Evolutionary conservation across 768 basidiomycete genomes (phyloP), one percentile per base, ranked within the genome.

Genomic region (Tricholoma terreum): DNA sequence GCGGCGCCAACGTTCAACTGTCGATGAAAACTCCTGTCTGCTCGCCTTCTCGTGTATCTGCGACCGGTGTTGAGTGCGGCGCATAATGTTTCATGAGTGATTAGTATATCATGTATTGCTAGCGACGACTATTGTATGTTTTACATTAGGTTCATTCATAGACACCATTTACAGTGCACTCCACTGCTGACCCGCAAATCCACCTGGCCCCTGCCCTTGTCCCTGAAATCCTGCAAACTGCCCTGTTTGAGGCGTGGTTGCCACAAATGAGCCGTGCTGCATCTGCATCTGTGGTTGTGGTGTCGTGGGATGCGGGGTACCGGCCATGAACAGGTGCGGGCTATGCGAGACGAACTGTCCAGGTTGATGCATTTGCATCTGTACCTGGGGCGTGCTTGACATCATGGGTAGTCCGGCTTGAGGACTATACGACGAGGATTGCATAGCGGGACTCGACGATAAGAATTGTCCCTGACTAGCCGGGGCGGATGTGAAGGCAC

Each of bases 401-500:
- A 61, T 63, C 52, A 52, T 40, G 42, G 56, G 52, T n/a, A 60
- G 59, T 31, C 69, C 70, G 5, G 64, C 63, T 58, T 76, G 74
- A 9, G 75, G 74, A 56, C 71, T 77, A 48, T 72, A 72, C 9
- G 73, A 71, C 9, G 63, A 64, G 48, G 72, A 69, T 34, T 73
- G 72, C 27, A 73, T 71, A 8, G 59, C 63, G 3, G 76, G 74
- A 52, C 74, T 74, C 1, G 73, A 65, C 4, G 72, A 67, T 11
- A 70, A 38, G 59, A 72, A 77, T 19, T 71, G 68, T 6, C 62
- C 56, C 50, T 72, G 73, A 1, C 57, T 40, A 3, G 64, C 31
- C 14, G 73, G 65, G 4, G 67, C 67, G 14, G 72, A 67, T 63
- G 72, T 57, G 52, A 72, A 62, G 59, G 64, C 61, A 15, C 58